phyloP scores from a whole-genome alignment of 2,329 filamentous ascomycete species.

The Talaromyces sp. region DNA sequence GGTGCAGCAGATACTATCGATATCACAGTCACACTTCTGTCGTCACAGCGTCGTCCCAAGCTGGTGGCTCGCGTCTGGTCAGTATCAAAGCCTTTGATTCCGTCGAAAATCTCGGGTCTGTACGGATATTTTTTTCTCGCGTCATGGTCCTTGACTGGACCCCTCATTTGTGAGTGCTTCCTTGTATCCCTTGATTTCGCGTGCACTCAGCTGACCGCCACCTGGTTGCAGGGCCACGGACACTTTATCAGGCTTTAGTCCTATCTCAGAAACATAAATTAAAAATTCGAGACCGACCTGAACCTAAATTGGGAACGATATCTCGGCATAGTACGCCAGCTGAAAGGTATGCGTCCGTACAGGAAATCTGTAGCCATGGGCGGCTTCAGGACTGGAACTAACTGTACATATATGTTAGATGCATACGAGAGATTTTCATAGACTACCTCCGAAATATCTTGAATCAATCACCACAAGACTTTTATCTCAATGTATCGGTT shows the following conservation, averaged over 20 bases:
- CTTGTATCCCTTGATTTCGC: background rate
- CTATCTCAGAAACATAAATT: background rate
- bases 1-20: background rate
- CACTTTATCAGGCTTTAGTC: background rate
- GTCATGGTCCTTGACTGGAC: constrained; percentile 1
- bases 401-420: background rate
- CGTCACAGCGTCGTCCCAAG: background rate
- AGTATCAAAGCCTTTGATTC: background rate
- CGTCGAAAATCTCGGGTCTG: background rate
- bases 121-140: background rate
- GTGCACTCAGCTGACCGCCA: background rate
- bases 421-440: background rate
- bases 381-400: background rate
- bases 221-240: background rate
- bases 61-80: constrained; percentile 8
- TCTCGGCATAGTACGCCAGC: background rate
- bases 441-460: background rate
- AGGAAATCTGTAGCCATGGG: background rate
- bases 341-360: background rate
- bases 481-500: background rate
- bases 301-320: background rate
- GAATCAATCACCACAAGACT: background rate
- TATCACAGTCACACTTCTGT: constrained; percentile 5
- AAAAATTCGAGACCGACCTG: background rate
- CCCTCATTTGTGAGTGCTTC: background rate